Conservation (phyloP, 192 early-diverging fungal genomes). For the Coemansia sp. region DNA sequence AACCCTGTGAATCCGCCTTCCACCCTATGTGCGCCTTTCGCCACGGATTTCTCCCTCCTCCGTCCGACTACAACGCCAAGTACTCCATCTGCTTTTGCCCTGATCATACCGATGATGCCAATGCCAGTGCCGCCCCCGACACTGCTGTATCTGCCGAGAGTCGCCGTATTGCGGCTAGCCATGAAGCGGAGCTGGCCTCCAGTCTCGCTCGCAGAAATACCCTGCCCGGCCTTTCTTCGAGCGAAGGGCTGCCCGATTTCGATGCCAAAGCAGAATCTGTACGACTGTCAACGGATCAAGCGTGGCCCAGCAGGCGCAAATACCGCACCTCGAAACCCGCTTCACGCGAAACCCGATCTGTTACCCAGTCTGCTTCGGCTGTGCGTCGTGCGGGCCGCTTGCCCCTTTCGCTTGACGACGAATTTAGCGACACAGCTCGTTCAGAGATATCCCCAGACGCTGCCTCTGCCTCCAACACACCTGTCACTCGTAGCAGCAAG, state of each 20-base stretch:
- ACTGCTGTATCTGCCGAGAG: background rate
- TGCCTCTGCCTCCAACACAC: background rate
- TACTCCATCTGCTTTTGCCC: slow-evolving; percentile 29
- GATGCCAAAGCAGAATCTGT: background rate
- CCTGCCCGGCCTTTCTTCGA: slow-evolving; percentile 4
- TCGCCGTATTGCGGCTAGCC: slow-evolving; percentile 11
- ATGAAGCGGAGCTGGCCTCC: background rate
- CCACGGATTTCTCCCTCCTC: slow-evolving; percentile 25
- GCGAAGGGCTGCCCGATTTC: background rate
- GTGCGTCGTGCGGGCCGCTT: slow-evolving; percentile 15
- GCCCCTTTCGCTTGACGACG: slow-evolving; percentile 10
- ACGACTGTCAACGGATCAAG: background rate
- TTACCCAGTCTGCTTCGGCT: background rate
- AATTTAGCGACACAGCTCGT: background rate
- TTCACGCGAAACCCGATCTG: background rate
- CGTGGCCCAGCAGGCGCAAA: background rate
- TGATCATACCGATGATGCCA: slow-evolving; percentile 5
- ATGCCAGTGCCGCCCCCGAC: background rate
- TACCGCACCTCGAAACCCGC: background rate
- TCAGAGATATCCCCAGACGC: background rate
- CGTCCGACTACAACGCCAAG: slow-evolving; percentile 30
- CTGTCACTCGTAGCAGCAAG: background rate
- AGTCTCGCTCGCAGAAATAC: slow-evolving; percentile 19
- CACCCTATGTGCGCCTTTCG: slow-evolving; percentile 52
- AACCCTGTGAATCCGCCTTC: slow-evolving; percentile 22